A percentile compares a stretch with the other conserved stretches of the same genome.
These are phyloP conservation scores for Pisolithus thermaeus DNA, from an alignment of 1,284 basidiomycete species.

Conservation along the genomic window DNA sequence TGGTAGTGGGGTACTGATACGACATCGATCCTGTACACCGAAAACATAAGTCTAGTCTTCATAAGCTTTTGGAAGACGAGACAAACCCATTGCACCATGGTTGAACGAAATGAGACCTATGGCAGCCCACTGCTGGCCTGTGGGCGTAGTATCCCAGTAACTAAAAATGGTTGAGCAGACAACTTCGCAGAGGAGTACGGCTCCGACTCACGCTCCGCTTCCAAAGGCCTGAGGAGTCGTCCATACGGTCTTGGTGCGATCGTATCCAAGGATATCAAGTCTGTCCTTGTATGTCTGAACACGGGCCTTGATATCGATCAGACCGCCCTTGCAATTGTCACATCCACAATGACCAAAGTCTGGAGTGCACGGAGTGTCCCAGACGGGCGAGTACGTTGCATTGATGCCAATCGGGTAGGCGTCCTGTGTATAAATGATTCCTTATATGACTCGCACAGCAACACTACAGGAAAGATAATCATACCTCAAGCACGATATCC, in stretches of 20 bases:
- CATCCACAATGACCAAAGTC: slow-evolving; percentile 30
- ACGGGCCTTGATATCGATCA: slow-evolving; percentile 22
- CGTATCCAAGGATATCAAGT: slow-evolving; percentile 23
- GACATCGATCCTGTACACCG: slow-evolving; percentile 24
- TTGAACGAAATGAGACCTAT: slow-evolving; percentile 22
- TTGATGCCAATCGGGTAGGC: slow-evolving; percentile 28
- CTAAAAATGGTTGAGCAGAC: slow-evolving; percentile 12
- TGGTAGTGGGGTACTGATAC: slow-evolving; percentile 23
- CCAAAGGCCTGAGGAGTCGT: slow-evolving; percentile 25
- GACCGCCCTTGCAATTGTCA: slow-evolving; percentile 22
- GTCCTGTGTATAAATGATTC: slow-evolving; percentile 5
- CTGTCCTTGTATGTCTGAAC: slow-evolving; percentile 25
- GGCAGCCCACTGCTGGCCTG: slow-evolving; percentile 21
- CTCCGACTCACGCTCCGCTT: slow-evolving; percentile 16
- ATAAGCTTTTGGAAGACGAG: background rate
- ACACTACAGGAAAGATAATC: background rate
- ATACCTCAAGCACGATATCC: slow-evolving; percentile 43
- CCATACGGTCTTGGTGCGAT: slow-evolving; percentile 25
- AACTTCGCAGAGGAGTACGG: too few relatives aligned
- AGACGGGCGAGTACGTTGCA: slow-evolving; percentile 24
- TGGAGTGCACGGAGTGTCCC: slow-evolving; percentile 22
- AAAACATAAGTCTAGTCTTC: background rate
- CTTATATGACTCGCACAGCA: background rate
- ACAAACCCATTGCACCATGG: slow-evolving; percentile 24
- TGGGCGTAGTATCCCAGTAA: slow-evolving; percentile 25